Evolutionary conservation across 345 rosid species (phyloP), one percentile per base, ranked within the genome.

Genomic region (Citrus mangshanensis): DNA sequence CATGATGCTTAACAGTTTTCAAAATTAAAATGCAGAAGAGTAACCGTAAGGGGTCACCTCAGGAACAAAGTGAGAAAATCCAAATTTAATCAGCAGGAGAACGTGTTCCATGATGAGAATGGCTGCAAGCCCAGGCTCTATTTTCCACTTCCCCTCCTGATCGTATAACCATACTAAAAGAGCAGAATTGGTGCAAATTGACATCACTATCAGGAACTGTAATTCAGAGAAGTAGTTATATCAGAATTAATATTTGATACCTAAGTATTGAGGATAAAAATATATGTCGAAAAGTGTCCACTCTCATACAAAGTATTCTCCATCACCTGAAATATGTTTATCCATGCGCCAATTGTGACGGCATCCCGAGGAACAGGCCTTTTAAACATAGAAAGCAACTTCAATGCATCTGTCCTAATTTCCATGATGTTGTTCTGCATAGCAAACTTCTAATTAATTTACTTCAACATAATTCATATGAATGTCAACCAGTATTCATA

Each of bases 51-150:
- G 65, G 21, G 55, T 85, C 46, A 89, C 94, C 88, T 92, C 98
- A 14, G 97, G 98, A 74, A 95, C 89, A 49, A 95, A 88, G 78
- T 88, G 90, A 55, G 98, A 93, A 62, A 92, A 87, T 9, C 91
- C 95, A 14, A 93, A 95, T 87, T 95, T 95, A 54, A 95, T 82
- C 73, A 93, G 87, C 62, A 95, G 82, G 68, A 93, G 96, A 70
- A 89, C 27, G 55, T 95, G 99, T 69, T 95, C 98, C 88, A 95
- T 92, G 74, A 91, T 77, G 46, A 95, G 93, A 78, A 92, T 88
- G 59, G 90, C 95, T 2, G 98, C 96, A 3, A 93, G 96, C 9
- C 98, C 98, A 24, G 99, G 98, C 59, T 93, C 99, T 28, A 95
- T 89, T 80, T 89, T 90, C 98, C 99, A 95, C 63, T 89, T 93